Conservation (phyloP, 345 rosid species). For the Acer saccharum region DNA sequence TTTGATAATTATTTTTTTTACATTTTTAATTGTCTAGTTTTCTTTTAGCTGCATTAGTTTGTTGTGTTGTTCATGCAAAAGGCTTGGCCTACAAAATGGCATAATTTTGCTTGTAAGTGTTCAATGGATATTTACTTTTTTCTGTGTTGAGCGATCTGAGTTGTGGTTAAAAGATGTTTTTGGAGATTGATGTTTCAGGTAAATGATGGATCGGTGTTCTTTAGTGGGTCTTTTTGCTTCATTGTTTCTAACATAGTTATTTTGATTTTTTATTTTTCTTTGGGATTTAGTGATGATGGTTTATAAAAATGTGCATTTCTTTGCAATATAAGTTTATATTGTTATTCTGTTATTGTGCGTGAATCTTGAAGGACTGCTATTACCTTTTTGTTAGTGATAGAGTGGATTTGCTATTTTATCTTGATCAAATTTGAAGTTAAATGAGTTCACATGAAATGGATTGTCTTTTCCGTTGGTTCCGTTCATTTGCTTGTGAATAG, state of each 20-base stretch:
- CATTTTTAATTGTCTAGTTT: background rate
- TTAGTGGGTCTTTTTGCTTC: background rate
- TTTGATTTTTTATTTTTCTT: background rate
- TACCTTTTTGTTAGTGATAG: background rate
- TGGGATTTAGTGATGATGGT: background rate
- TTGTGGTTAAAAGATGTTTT: slow-evolving; percentile 1
- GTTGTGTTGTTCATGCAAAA: background rate
- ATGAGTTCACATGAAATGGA: background rate
- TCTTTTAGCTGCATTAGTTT: background rate
- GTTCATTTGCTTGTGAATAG: background rate
- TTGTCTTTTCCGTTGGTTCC: background rate
- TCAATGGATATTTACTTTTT: background rate
- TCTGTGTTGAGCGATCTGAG: slow-evolving; percentile 5
- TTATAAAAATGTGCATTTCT: background rate
- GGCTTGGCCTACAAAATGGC: background rate
- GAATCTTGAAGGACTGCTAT: background rate
- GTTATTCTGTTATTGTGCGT: too few relatives aligned
- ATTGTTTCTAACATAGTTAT: background rate
- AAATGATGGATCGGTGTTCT: background rate
- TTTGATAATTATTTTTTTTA: background rate
- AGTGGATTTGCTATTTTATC: background rate
- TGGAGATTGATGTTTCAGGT: slow-evolving; percentile 11
- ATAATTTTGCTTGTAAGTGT: background rate
- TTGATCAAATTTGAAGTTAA: background rate
- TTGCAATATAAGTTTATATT: background rate